Percentiles rank a stretch among this genome's conserved stretches.
Conservation (phyloP, 148 eudicot genomes). For the Fagopyrum tataricum region DNA sequence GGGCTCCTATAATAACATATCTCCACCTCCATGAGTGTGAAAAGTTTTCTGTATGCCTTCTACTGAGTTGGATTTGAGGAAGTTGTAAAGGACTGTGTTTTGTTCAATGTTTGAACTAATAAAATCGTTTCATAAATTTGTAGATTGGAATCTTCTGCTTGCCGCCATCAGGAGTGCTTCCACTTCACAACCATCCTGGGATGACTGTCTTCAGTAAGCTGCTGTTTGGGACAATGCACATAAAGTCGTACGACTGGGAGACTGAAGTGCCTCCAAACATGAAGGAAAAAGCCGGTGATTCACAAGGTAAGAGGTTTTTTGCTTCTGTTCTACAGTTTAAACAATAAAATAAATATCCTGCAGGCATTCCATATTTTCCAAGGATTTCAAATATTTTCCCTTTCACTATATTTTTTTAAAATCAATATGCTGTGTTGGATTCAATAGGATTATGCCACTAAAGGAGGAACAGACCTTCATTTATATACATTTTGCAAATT, state of each 20-base stretch:
- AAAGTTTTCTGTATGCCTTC: slow-evolving; percentile 62
- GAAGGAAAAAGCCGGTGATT: neutral
- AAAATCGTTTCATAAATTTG: neutral
- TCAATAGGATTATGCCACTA: neutral
- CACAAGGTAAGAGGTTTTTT: slow-evolving; percentile 12
- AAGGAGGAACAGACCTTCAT: neutral
- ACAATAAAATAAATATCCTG: neutral
- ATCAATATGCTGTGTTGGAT: neutral
- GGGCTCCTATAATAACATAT: slow-evolving; percentile 50
- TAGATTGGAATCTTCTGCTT: slow-evolving; percentile 90
- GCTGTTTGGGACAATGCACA: slow-evolving; percentile 79
- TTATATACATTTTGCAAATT: neutral
- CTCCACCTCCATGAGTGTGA: slow-evolving; percentile 55
- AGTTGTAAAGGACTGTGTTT: neutral
- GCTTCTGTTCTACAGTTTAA: slow-evolving; percentile 1
- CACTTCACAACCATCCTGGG: slow-evolving; percentile 86
- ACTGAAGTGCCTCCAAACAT: slow-evolving; percentile 16
- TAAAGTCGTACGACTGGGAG: slow-evolving; percentile 73
- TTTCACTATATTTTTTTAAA: neutral
- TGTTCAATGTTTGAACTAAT: neutral
- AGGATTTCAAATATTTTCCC: neutral
- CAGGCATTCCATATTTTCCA: neutral
- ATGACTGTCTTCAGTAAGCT: slow-evolving; percentile 92
- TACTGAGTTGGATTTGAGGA: neutral
- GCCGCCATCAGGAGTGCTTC: slow-evolving; percentile 72